Percentiles rank a stretch among this genome's conserved stretches.
phyloP scores from a whole-genome alignment of 1,139 yeast species.

The Hanseniaspora sp. region DNA sequence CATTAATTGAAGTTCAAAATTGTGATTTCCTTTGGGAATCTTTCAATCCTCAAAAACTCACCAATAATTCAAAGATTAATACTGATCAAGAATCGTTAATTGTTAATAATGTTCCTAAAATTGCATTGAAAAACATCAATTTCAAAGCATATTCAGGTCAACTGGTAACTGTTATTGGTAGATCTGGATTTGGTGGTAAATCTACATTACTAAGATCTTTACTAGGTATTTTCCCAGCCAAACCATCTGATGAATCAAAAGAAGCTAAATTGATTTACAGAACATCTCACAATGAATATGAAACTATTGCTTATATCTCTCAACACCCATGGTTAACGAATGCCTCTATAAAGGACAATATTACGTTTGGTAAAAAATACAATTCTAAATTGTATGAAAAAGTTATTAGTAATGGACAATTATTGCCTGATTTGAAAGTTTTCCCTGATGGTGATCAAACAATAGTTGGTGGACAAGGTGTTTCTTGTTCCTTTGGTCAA shows the following conservation, averaged over 20 bases:
- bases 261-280: constrained; percentile 59
- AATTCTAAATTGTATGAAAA: constrained; percentile 40
- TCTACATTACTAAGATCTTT: constrained; percentile 52
- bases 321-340: constrained; percentile 63
- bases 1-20: constrained; percentile 13
- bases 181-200: constrained; percentile 57
- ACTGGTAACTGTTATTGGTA: constrained; percentile 56
- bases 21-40: constrained; percentile 17
- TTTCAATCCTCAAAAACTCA: not conserved
- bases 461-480: constrained; percentile 74
- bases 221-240: constrained; percentile 73
- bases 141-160: constrained; percentile 43
- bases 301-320: constrained; percentile 40
- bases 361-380: constrained; percentile 46
- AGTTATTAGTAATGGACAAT: constrained; percentile 46
- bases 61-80: not conserved
- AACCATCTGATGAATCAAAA: constrained; percentile 59
- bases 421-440: constrained; percentile 47
- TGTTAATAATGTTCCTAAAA: not conserved
- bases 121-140: constrained; percentile 30
- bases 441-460: constrained; percentile 64
- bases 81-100: not conserved
- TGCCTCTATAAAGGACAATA: constrained; percentile 54
- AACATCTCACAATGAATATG: constrained; percentile 37
- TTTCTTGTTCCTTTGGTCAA: constrained; percentile 73